Evolutionary conservation across 2,329 filamentous ascomycete genomes (phyloP), one percentile per base, ranked within the genome.

Genomic region (Ceratocystis diversiconidia): DNA sequence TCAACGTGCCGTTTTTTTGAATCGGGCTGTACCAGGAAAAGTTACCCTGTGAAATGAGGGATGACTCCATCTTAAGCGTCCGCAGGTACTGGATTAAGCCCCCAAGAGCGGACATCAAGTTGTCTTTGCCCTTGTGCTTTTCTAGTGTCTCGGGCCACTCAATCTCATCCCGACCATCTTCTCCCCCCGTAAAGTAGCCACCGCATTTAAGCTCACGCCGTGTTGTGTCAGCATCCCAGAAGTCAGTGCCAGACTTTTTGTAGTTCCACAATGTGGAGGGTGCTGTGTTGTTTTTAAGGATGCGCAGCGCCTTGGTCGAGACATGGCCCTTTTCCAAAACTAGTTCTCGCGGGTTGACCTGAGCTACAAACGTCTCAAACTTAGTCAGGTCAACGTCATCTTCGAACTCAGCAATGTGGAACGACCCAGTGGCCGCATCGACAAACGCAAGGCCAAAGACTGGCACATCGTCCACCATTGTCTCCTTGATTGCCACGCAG

Each of bases 221-320:
- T 0, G 92, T 88, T 59, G 85, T 84, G 66, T 96, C 89, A 0
- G 89, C 88, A 66, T 90, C 85, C 89, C 92, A 94, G 72, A 99
- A 99, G 72, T 99, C 94, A 48, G 86, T 87, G 0, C 81, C 85
- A 0, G 92, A 82, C 74, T 96, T 97, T 66, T 96, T 77, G 70
- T 92, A 84, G 71, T 96, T 99, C 92, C 92, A 97, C 69, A 97
- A 87, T 0, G 92, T 97, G 0, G 89, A 95, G 0, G 91, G 92
- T 0, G 85, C 83, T 0, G 92, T 96, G 74, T 95, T 97, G 73
- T 95, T 97, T 77, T 97, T 99, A 70, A 99, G 79, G 55, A 99
- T 96, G 2, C 94, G 88, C 66, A 96, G 76, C 0, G 90, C 90
- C 73, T 94, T 95, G n/a, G 87, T 85, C 0, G 92, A 96, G 36